Conservation (phyloP, 1,139 yeast species). For the Geotrichum histeridarum region DNA sequence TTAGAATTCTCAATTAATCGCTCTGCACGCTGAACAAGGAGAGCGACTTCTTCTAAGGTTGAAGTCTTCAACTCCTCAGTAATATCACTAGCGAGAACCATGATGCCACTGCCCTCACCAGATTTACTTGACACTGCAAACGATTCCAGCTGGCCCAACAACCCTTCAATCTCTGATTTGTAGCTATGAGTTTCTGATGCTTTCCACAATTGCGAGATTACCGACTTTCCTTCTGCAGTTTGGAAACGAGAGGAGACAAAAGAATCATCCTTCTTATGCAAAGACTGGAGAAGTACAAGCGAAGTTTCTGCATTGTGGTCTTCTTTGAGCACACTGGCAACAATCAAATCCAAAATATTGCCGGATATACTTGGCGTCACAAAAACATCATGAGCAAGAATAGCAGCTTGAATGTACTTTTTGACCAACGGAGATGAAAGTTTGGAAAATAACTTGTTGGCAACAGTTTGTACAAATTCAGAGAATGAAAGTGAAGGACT, state of each 20-base stretch:
- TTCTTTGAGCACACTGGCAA: slow-evolving; percentile 8
- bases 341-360: neutral
- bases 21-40: slow-evolving; percentile 14
- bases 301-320: slow-evolving; percentile 4
- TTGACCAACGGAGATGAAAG: neutral
- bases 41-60: slow-evolving; percentile 12
- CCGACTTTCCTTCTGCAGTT: slow-evolving; percentile 11
- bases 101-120: neutral
- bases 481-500: slow-evolving; percentile 13
- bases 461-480: slow-evolving; percentile 3
- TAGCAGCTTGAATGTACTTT: slow-evolving; percentile 2
- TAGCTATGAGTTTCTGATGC: slow-evolving; percentile 12
- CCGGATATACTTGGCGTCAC: neutral
- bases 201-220: slow-evolving; percentile 15
- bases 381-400: slow-evolving; percentile 12
- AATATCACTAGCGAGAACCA: slow-evolving; percentile 12
- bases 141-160: slow-evolving; percentile 10
- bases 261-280: slow-evolving; percentile 8
- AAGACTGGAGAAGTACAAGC: neutral
- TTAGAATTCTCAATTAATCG: slow-evolving; percentile 10
- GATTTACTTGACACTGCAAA: slow-evolving; percentile 8
- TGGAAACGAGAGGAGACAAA: slow-evolving; percentile 9
- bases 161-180: slow-evolving; percentile 8
- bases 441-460: neutral
- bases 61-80: slow-evolving; percentile 8